Evolutionary conservation across 1,284 basidiomycete species (phyloP).

Genomic region (Sporisorium exsertum): DNA sequence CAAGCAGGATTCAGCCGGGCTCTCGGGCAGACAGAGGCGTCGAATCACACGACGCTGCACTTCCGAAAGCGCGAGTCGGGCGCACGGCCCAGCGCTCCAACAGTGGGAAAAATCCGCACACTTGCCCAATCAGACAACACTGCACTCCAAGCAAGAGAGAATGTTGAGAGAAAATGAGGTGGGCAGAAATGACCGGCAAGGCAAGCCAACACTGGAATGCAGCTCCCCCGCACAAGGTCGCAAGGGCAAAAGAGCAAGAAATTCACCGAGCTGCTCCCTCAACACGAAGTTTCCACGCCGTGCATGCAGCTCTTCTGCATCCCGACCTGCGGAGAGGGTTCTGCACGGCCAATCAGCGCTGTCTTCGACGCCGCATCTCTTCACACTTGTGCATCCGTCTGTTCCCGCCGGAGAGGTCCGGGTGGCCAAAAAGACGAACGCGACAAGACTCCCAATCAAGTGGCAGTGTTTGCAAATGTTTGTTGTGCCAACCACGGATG

Average conservation of each 20-base stretch:
- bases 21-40: no score
- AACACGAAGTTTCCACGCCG: neutral
- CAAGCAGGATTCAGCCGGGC: no score
- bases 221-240: no score
- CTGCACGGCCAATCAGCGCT: constrained; percentile 20
- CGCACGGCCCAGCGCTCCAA: no score
- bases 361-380: constrained; percentile 5
- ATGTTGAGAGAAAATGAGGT: neutral
- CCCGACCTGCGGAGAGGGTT: neutral
- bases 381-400: constrained; percentile 13
- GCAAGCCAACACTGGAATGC: neutral
- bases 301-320: constrained; percentile 11
- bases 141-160: neutral
- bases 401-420: constrained; percentile 26
- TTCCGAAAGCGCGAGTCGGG: no score
- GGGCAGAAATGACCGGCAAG: constrained; percentile 2
- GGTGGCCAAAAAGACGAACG: neutral
- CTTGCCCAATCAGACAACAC: neutral
- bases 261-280: neutral
- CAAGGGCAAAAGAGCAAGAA: no score
- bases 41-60: no score
- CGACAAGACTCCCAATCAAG: constrained; percentile 3
- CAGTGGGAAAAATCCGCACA: no score
- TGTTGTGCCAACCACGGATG: neutral
- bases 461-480: neutral